Base-by-base conservation (phyloP, 331 rosid species). In the Malus hybrid region DNA sequence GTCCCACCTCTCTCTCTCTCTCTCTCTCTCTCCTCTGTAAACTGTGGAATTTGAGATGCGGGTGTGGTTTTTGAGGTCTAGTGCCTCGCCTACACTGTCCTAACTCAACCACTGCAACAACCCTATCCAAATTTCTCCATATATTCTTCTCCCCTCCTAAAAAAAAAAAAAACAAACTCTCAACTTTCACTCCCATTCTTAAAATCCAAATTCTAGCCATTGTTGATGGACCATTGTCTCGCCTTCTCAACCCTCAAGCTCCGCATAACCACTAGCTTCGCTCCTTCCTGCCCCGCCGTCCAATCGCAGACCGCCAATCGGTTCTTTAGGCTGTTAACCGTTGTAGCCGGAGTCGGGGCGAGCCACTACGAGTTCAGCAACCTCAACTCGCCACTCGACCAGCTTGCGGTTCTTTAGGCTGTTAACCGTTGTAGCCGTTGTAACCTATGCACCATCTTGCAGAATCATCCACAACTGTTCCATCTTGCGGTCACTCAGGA, bases 141-240 rank as follows among this genome's bases (percentile, higher is more conserved):
- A 56, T 36, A 28, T 33, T 14, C 76, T 22, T 22, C 22, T 22
- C 22, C 22, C 22, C 22, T 22, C 22, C 22, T 1, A 22, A 22
- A 22, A 22, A 22, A 22, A 22, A 22, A 22, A 22, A 22, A 22
- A 22, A 22, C 22, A 22, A 22, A 22, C 64, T 31, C 64, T 20
- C 10, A 11, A 22, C 15, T 9, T 31, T 64, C 24, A 64, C 33
- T 11, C 29, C 14, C 54, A 39, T 12, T 67, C 55, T 67, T 36
- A 5, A 5, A 6, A 13, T 1, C 19, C 66, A 10, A 60, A 6
- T 29, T 64, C 33, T 44, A 64, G 68, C 39, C 67, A 34, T 56
- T 87, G 77, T 88, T 88, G 77, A 93, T 93, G 98, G 98, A 93
- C 85, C 78, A 78, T 70, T 85, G 88, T 71, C 76, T 90, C 71